Base-by-base conservation (phyloP, 2,329 filamentous ascomycete genomes). In the Chaetomium olivaceum region DNA sequence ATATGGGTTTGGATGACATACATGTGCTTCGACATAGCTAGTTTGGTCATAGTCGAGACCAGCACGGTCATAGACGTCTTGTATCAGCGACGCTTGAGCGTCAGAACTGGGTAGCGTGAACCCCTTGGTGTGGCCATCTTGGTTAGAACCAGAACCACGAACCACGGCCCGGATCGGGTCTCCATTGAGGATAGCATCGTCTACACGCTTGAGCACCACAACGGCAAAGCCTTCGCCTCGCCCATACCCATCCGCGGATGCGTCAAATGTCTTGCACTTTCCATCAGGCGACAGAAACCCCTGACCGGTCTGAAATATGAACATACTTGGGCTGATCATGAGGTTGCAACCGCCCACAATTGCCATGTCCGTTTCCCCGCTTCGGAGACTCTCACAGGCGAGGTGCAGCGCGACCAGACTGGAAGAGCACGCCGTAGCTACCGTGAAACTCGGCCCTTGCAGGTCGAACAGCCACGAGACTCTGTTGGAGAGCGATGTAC, bases 401-500 rank as follows among this genome's bases (percentile, higher is more conserved):
- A 71, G 66, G 61, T 78, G 73, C 1, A 79, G 52, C 0, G 72
- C 67, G 9, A 68, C 62, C 9, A 69, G 33, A 21, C 65, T 65
- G 14, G 52, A 57, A 4, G 65, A 68, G 58, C 69, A 70, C 23
- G 64, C 69, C 29, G 69, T 70, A 33, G 69, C 69, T 11, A 69
- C 48, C 12, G 65, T 65, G 23, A 67, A 60, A 29, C 65, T 68
- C 27, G 69, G 63, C 14, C 69, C 69, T 1, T 51, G 31, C 33
- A 57, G 54, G 58, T 70, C 64, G 51, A 76, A 77, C 55, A 75
- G 74, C 68, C 77, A 76, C 2, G 75, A 76, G 19, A 76, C 64
- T 3, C 78, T 70, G 68, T 79, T 79, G 8, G 76, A 69, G 9
- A 56, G 52, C 11, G 52, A 56, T 19, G 52, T 14, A 7, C 52